A percentile compares a stretch with the other conserved stretches of the same genome.
Evolutionary conservation across 2,329 filamentous ascomycete species (phyloP).

Genomic region (Beauveria scarabaeidicola): DNA sequence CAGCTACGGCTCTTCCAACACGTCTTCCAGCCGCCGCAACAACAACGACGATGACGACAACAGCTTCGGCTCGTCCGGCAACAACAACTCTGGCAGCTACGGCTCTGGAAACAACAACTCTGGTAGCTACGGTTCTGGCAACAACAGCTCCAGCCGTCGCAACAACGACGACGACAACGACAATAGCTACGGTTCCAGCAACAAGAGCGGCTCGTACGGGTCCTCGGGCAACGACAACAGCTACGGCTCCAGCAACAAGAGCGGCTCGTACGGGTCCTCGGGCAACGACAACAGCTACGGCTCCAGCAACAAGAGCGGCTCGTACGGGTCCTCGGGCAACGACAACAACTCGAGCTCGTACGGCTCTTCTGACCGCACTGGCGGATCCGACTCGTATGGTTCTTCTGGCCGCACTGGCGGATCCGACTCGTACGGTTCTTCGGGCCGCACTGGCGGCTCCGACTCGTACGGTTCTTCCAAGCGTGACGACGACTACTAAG

Average conservation of each 20-base stretch:
- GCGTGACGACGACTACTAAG: conserved; percentile 15
- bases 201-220: conserved; percentile 12
- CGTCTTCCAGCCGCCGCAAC: conserved; percentile 13
- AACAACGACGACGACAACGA: background rate
- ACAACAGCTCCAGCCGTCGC: background rate
- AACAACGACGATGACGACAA: conserved; percentile 11
- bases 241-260: conserved; percentile 12
- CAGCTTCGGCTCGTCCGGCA: conserved; percentile 12
- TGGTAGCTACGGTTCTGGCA: background rate
- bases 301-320: conserved; percentile 10
- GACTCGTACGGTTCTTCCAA: conserved; percentile 15
- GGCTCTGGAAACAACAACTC: conserved; percentile 15
- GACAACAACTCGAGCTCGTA: conserved; percentile 11
- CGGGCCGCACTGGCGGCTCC: background rate
- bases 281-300: conserved; percentile 12
- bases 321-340: conserved; percentile 17
- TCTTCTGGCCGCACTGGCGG: background rate
- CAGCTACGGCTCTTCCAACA: conserved; percentile 7
- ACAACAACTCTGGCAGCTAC: conserved; percentile 13
- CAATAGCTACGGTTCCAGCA: background rate
- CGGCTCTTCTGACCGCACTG: conserved; percentile 13
- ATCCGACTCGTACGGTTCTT: conserved; percentile 13
- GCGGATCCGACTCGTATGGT: conserved; percentile 15
- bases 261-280: conserved; percentile 13
- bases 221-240: conserved; percentile 6